Percentiles rank a stretch among this genome's conserved stretches.
Evolutionary conservation across 2,329 filamentous ascomycete species (phyloP).

Genomic region (Colletotrichum kahawae): DNA sequence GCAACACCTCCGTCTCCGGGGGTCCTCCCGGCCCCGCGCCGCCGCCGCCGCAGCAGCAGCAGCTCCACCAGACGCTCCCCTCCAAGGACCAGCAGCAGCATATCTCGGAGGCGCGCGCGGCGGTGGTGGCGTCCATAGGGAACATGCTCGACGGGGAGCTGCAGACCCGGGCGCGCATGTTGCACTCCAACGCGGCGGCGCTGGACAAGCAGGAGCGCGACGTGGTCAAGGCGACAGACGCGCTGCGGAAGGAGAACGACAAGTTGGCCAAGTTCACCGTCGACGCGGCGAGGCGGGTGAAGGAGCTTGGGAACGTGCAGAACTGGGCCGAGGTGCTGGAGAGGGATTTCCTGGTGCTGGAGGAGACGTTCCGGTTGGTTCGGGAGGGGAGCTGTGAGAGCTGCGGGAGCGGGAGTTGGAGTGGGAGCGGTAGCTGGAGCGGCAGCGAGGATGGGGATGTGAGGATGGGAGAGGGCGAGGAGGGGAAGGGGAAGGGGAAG

Average conservation of each 20-base stretch:
- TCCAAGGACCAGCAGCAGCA: constrained; percentile 49
- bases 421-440: constrained; percentile 37
- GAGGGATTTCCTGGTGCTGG: constrained; percentile 66
- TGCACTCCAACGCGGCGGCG: constrained; percentile 72
- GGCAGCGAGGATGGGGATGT: constrained; percentile 34
- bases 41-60: not conserved
- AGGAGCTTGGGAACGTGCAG: constrained; percentile 82
- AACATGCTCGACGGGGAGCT: constrained; percentile 74
- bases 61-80: constrained; percentile 41
- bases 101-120: constrained; percentile 61
- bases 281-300: constrained; percentile 67
- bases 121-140: constrained; percentile 67
- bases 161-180: constrained; percentile 67
- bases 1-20: constrained; percentile 17
- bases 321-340: constrained; percentile 88
- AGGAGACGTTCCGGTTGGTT: constrained; percentile 67
- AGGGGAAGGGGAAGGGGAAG: constrained; percentile 29
- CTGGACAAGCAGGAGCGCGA: constrained; percentile 72
- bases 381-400: constrained; percentile 35
- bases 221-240: constrained; percentile 63
- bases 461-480: constrained; percentile 4
- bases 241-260: constrained; percentile 67
- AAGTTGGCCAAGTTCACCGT: constrained; percentile 69
- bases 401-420: constrained; percentile 31
- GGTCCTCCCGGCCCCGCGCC: not conserved